Evolutionary conservation across 2,329 filamentous ascomycete genomes (phyloP).

Genomic region (Aspergillus luchuensis): DNA sequence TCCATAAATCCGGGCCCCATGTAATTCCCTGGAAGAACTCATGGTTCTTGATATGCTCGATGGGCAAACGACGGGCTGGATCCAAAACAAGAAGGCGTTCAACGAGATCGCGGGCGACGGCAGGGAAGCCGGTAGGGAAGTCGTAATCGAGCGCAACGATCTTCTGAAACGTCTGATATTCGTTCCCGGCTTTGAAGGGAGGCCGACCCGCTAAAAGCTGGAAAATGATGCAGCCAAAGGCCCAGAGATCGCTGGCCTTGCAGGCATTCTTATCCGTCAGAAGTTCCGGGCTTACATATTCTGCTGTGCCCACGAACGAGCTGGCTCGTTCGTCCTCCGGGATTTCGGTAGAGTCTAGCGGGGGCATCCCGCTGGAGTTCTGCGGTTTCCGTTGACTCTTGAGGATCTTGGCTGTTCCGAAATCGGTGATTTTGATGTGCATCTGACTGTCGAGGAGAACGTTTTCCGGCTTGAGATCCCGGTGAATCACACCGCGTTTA

Average conservation of each 20-base stretch:
- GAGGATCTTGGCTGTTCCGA: slow-evolving; percentile 95
- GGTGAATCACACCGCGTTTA: slow-evolving; percentile 89
- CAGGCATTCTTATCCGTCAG: slow-evolving; percentile 95
- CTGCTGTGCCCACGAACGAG: slow-evolving; percentile 95
- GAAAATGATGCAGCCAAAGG: slow-evolving; percentile 97
- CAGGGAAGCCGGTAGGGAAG: slow-evolving; percentile 85
- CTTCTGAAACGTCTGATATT: slow-evolving; percentile 98
- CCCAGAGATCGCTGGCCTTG: slow-evolving; percentile 97
- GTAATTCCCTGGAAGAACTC: slow-evolving; percentile 86
- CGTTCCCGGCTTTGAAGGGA: slow-evolving; percentile 93
- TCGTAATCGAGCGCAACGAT: slow-evolving; percentile 94
- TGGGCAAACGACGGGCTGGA: slow-evolving; percentile 76
- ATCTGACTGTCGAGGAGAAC: slow-evolving; percentile 92
- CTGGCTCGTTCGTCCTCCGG: slow-evolving; percentile 73
- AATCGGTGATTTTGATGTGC: slow-evolving; percentile 98
- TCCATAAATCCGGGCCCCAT: slow-evolving; percentile 86
- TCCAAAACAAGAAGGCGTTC: slow-evolving; percentile 89
- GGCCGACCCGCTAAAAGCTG: slow-evolving; percentile 93
- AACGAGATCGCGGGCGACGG: slow-evolving; percentile 81
- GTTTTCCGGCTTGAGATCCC: slow-evolving; percentile 95
- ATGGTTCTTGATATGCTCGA: slow-evolving; percentile 96
- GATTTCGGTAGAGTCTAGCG: slow-evolving; percentile 55
- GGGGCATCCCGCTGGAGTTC: slow-evolving; percentile 48
- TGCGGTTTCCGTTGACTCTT: slow-evolving; percentile 54
- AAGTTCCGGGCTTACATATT: slow-evolving; percentile 98